These are phyloP conservation scores for Metrosideros polymorpha DNA, from an alignment of 441 rosid genomes.

Conservation along the genomic window DNA sequence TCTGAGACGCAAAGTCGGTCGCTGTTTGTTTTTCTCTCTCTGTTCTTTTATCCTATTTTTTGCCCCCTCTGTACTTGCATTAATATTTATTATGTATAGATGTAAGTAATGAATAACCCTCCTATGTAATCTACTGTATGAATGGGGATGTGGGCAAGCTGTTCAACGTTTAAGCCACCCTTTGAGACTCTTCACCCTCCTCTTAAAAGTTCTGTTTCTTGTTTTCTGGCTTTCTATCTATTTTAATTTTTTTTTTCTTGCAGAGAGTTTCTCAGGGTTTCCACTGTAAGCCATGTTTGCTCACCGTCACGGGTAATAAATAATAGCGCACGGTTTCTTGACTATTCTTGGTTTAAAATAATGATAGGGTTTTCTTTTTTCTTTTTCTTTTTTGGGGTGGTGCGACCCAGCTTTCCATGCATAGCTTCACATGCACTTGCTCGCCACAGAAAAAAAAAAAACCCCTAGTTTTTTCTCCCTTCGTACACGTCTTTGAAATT, in stretches of 20 bases:
- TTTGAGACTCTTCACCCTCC: constrained; percentile 10
- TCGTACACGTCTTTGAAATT: neutral
- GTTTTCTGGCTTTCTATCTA: neutral
- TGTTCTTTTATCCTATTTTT: neutral
- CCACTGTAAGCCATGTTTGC: constrained; percentile 50
- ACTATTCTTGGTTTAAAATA: constrained; percentile 19
- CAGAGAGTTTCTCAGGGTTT: neutral
- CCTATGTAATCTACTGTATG: neutral
- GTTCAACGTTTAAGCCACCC: constrained; percentile 37
- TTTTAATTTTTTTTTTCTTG: neutral
- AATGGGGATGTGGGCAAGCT: neutral
- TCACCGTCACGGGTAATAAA: constrained; percentile 41
- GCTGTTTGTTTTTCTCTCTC: neutral
- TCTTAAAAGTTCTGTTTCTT: constrained; percentile 1
- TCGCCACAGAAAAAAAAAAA: neutral
- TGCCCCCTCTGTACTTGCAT: neutral
- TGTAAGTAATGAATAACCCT: neutral
- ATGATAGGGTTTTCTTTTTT: neutral
- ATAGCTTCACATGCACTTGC: constrained; percentile 52
- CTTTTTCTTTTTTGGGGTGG: neutral
- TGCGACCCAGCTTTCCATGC: constrained; percentile 49
- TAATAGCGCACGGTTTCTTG: constrained; percentile 46
- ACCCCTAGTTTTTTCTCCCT: neutral
- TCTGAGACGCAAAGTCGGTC: constrained; percentile 7
- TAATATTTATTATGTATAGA: neutral